These are phyloP conservation scores for Gloeopeniophorella convolvens DNA, from an alignment of 768 basidiomycete species.

Conservation along the genomic window DNA sequence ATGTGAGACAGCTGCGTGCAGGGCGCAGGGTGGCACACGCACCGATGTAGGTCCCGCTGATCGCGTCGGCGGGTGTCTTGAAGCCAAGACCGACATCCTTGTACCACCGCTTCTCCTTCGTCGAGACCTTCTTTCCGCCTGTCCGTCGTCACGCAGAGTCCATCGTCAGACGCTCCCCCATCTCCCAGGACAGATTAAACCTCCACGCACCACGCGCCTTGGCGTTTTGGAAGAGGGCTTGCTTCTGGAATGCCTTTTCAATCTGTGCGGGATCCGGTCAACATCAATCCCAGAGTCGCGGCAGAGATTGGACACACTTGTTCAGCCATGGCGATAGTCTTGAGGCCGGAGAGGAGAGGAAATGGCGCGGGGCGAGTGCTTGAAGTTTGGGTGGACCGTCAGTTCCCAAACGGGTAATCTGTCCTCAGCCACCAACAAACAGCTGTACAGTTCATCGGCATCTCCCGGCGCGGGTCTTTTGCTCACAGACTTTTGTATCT, in stretches of 20 bases:
- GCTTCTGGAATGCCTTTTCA: constrained; percentile 98
- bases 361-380: constrained; percentile 3
- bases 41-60: constrained; percentile 96
- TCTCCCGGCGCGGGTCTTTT: background rate
- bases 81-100: constrained; percentile 97
- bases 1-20: background rate
- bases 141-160: background rate
- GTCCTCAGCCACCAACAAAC: constrained; percentile 11
- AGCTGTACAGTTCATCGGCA: constrained; percentile 20
- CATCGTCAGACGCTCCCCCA: background rate
- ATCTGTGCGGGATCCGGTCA: constrained; percentile 43
- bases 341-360: constrained; percentile 23
- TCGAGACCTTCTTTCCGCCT: constrained; percentile 88
- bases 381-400: background rate
- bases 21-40: constrained; percentile 29
- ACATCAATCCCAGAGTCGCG: background rate
- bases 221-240: constrained; percentile 95
- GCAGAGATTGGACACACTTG: constrained; percentile 28
- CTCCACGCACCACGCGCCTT: constrained; percentile 78
- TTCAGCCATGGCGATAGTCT: constrained; percentile 34
- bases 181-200: background rate
- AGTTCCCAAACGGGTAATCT: constrained; percentile 14
- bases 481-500: no score
- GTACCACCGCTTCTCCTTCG: constrained; percentile 97
- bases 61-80: constrained; percentile 94